These are phyloP conservation scores for Mrakia hoshinonis DNA, from an alignment of 768 basidiomycete genomes.

Conservation along the genomic window DNA sequence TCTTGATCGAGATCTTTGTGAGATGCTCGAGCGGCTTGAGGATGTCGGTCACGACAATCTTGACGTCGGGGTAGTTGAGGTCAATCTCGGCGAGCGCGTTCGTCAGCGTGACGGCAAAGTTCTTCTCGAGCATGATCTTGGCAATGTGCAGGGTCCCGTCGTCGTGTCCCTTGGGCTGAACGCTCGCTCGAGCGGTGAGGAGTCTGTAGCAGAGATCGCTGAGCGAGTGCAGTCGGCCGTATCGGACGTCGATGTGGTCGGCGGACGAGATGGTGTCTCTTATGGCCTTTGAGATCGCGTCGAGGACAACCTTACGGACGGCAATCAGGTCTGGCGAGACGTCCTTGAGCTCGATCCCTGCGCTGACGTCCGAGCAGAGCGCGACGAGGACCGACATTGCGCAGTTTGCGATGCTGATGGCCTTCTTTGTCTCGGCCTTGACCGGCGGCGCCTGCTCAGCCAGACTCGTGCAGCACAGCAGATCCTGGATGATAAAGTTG, in stretches of 20 bases:
- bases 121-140: conserved; percentile 97
- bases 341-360: conserved; percentile 62
- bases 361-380: conserved; percentile 76
- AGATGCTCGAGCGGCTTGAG: conserved; percentile 80
- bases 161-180: conserved; percentile 48
- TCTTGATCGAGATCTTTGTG: conserved; percentile 95
- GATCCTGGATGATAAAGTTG: conserved; percentile 27
- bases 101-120: conserved; percentile 81
- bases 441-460: conserved; percentile 25
- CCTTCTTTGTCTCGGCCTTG: conserved; percentile 32
- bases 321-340: conserved; percentile 60
- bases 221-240: conserved; percentile 78
- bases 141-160: conserved; percentile 86
- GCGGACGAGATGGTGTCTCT: conserved; percentile 61
- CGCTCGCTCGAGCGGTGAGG: conserved; percentile 57
- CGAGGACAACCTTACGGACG: conserved; percentile 87
- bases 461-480: conserved; percentile 29
- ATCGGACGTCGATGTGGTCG: conserved; percentile 57
- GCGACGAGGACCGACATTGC: conserved; percentile 70
- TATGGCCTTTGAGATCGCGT: conserved; percentile 74
- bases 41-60: conserved; percentile 73
- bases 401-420: conserved; percentile 41
- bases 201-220: conserved; percentile 81
- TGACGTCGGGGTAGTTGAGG: conserved; percentile 86
- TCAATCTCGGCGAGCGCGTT: conserved; percentile 84